Conservation (phyloP, 768 basidiomycete genomes). For the Boletus fagicola region DNA sequence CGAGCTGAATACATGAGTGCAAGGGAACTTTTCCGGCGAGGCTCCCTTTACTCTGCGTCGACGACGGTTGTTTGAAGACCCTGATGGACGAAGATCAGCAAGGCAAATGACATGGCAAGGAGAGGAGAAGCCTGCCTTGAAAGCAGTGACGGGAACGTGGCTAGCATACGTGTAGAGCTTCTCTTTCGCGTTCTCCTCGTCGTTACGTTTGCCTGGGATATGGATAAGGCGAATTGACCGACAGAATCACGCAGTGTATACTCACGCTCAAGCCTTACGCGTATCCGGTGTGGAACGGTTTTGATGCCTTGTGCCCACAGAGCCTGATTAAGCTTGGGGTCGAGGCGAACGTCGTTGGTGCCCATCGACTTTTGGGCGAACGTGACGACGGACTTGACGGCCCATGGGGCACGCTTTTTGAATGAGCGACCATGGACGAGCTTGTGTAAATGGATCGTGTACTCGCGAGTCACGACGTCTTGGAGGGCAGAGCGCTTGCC, state of each 20-base stretch:
- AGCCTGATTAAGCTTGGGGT: conserved; percentile 95
- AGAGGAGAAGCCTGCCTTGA: conserved; percentile 64
- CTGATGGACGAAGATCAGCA: conserved; percentile 39
- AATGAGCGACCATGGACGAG: conserved; percentile 88
- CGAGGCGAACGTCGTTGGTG: conserved; percentile 88
- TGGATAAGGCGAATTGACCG: neutral
- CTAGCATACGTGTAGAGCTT: conserved; percentile 93
- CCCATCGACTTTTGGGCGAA: conserved; percentile 97
- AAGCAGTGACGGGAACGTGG: conserved; percentile 70
- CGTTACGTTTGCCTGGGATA: conserved; percentile 87
- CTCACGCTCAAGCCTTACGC: conserved; percentile 92
- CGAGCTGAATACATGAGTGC: conserved; percentile 16
- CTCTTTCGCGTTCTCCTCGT: conserved; percentile 98
- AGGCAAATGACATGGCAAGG: neutral
- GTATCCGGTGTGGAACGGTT: conserved; percentile 86
- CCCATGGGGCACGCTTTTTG: conserved; percentile 97
- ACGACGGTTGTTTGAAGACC: conserved; percentile 81
- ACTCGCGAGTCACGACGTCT: conserved; percentile 98
- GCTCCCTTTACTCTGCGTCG: conserved; percentile 65
- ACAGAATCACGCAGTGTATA: conserved; percentile 15
- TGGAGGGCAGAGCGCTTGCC: conserved; percentile 96
- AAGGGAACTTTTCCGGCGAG: conserved; percentile 10
- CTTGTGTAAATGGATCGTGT: conserved; percentile 98
- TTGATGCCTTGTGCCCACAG: conserved; percentile 94
- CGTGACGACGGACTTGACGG: conserved; percentile 88